Evolutionary conservation across 768 basidiomycete genomes (phyloP), one percentile per base, ranked within the genome.

Genomic region (Phallus indusiatus): DNA sequence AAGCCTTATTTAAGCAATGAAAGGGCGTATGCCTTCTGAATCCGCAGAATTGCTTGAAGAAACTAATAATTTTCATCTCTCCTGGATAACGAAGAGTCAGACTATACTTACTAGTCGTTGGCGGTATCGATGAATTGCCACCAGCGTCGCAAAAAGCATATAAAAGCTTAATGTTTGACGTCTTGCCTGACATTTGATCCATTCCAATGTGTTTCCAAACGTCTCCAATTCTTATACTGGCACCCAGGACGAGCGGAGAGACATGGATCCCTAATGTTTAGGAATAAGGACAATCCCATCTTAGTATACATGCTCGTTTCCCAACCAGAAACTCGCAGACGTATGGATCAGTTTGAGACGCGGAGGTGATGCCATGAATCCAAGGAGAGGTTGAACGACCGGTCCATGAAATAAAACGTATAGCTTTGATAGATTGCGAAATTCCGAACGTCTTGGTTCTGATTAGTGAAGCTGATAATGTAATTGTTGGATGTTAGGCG

Each of bases 81-180:
- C 33, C 17, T 16, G 14, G 37, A 22, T 50, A 20, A n/a, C 8
- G 17, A 20, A 14, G 34, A n/a, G 9, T 28, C 46, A 47, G 51
- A 16, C 59, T 60, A 34, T 24, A 54, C 73, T 62, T 48, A 75
- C 74, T 80, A 80, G 63, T 64, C 67, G 55, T 76, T 79, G 12
- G 78, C 73, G 1, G 78, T 78, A 33, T 78, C 76, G 64, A 80
- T 75, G 59, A 74, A 68, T 79, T 78, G 1, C 80, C 80, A 14
- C 80, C 80, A 0, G 70, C 71, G 10, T 75, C 71, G 52, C 69
- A 72, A 65, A 64, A 78, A 8, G 75, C 73, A 47, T 81, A 77
- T 18, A 81, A 71, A 8, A 81, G 68, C 65, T 74, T 67, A 65
- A 78, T 77, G 1, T 73, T 70, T 9, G 65, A 56, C 24, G 74